phyloP scores from a whole-genome alignment of 192 early-diverging fungal species.

The Linnemannia hyalina region DNA sequence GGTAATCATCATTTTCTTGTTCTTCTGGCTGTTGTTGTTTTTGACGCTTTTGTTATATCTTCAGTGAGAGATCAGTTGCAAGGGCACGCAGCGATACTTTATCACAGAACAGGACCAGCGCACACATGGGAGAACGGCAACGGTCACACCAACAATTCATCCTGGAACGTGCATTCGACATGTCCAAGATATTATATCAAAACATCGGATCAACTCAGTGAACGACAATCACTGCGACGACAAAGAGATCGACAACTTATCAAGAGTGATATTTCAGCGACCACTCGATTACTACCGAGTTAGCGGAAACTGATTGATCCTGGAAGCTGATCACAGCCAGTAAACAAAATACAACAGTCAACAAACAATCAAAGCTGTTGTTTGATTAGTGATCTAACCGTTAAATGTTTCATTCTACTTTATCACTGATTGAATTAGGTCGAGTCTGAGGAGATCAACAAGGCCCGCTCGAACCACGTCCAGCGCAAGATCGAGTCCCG shows the following conservation, averaged over 20 bases:
- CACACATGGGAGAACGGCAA: neutral
- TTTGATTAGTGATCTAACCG: constrained; percentile 7
- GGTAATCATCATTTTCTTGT: constrained; percentile 24
- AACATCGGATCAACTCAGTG: too few relatives aligned
- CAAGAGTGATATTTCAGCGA: too few relatives aligned
- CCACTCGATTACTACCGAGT: too few relatives aligned
- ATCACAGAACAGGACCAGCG: neutral
- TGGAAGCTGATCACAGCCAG: too few relatives aligned
- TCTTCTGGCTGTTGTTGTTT: neutral
- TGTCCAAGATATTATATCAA: too few relatives aligned
- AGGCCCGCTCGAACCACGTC: constrained; percentile 93
- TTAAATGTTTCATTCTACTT: neutral
- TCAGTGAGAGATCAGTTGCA: neutral
- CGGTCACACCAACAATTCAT: neutral
- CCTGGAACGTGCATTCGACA: too few relatives aligned
- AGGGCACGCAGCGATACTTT: neutral
- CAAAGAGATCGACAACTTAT: too few relatives aligned
- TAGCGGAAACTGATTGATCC: too few relatives aligned
- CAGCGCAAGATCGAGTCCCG: constrained; percentile 89
- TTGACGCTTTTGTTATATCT: neutral
- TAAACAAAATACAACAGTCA: neutral
- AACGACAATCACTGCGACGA: too few relatives aligned
- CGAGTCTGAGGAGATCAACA: constrained; percentile 75
- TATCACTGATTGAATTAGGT: constrained; percentile 45
- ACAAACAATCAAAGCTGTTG: neutral